phyloP scores from a whole-genome alignment of 495 filamentous ascomycete species.

The Xylaria longipes region DNA sequence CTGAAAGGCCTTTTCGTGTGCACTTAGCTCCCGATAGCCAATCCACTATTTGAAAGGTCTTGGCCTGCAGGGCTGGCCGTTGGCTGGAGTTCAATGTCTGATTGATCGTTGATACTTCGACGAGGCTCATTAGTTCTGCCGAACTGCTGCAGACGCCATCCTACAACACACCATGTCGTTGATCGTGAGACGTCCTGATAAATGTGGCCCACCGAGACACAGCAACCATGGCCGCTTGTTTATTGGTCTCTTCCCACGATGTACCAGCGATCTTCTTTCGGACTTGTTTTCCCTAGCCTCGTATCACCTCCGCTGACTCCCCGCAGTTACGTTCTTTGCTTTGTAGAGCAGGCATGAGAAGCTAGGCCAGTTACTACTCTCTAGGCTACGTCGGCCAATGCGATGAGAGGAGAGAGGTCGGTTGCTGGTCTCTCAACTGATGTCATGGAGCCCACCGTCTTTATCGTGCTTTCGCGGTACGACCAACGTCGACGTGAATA shows the following conservation, averaged over 20 bases:
- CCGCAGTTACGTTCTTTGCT: conserved; percentile 14
- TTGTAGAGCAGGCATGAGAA: conserved; percentile 7
- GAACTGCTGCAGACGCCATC: conserved; percentile 16
- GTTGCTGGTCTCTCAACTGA: background rate
- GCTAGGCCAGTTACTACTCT: conserved; percentile 13
- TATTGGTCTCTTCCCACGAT: conserved; percentile 16
- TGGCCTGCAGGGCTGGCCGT: conserved; percentile 15
- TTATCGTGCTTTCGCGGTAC: background rate
- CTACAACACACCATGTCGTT: conserved; percentile 9
- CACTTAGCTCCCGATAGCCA: conserved; percentile 18
- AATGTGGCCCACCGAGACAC: conserved; percentile 6
- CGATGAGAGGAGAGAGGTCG: background rate
- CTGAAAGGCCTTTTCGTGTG: background rate
- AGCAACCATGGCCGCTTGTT: background rate
- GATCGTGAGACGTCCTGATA: background rate
- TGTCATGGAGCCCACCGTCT: conserved; percentile 10
- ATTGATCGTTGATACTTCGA: conserved; percentile 4
- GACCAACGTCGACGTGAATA: conserved; percentile 2
- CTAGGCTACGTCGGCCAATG: background rate
- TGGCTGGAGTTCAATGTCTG: conserved; percentile 4
- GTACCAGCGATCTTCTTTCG: background rate
- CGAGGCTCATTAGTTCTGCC: conserved; percentile 15
- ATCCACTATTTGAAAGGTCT: conserved; percentile 17
- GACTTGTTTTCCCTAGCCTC: conserved; percentile 19
- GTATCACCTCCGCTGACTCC: conserved; percentile 15